Evolutionary conservation across 2,329 filamentous ascomycete species (phyloP), one percentile per base, ranked within the genome.

Genomic region (Penicillium sp.): DNA sequence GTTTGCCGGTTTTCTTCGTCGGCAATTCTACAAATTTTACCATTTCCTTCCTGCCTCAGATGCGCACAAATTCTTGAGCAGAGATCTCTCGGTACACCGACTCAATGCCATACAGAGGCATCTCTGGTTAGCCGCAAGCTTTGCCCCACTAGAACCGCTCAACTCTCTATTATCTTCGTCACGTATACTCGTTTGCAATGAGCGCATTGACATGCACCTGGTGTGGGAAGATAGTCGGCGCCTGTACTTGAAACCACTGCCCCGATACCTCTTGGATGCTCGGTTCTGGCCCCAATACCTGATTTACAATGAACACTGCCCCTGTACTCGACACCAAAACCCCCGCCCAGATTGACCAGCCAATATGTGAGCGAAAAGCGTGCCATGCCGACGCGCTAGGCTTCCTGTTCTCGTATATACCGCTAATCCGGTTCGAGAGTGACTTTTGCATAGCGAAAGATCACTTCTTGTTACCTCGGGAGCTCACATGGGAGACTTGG

Each of bases 391-490:
- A 11, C 26, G 33, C 23, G 7, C 14, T 49, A 5, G 47, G 33
- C 1, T 45, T 58, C 4, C n/a, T 48, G 7, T 19, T 37, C 28
- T 44, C 48, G 5, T 59, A 53, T 11, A 31, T 43, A 19, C 23
- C 31, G 5, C 47, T 58, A 7, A 39, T 57, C 19, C 31, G 29
- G 4, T 39, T 33, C 19, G 51, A 60, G 40, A 48, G 37, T n/a
- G 75, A 77, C 54, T 69, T 76, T 23, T 16, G 42, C 3, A 72
- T 77, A 13, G 74, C 73, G 1, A 61, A 65, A 18, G 67, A 71
- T 3, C 64, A 64, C 28, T 61, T 62, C 5, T 54, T 80, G 1
- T 23, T 80, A 2, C 75, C 69, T 3, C n/a, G 23, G 18, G 29
- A 48, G 1, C 23, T 70, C 3, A 60, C 43, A 1, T 71, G 65